Base-by-base conservation (phyloP, 139 green algal species). In the Haematococcus sp. region DNA sequence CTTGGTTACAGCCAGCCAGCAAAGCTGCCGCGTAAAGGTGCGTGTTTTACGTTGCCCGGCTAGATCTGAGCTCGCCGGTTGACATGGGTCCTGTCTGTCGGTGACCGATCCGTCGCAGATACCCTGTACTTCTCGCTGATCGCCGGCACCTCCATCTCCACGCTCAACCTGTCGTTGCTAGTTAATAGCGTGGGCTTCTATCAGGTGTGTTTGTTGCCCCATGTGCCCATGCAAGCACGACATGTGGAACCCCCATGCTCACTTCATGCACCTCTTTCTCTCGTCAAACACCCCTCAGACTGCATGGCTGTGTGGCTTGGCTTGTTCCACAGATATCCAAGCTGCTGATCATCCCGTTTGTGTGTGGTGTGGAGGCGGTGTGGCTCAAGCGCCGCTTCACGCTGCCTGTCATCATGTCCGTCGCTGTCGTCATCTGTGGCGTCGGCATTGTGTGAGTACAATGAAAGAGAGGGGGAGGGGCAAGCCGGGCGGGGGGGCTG, bases 321-420 rank as follows among this genome's bases (percentile, higher is more conserved):
- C 32, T 25, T 28, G 9, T 15, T 44, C 3, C 13, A 20, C 82
- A 94, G 91, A 91, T 97, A n/a, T 89, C 93, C 63, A 98, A 98
- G 87, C 88, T 98, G 40, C 83, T 95, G 35, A 98, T 98, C 81
- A 97, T 98, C 71, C 93, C 93, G 2, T 97, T 94, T 56, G 89
- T 94, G 7, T 95, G 91, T 73, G 20, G 96, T 4, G 78, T 97
- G 70, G 94, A 98, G 82, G 59, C 74, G 16, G 72, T 93, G n/a
- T 96, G 84, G 80, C 76, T 96, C 60, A 78, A 87, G 23, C 81
- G 84, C 15, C 73, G 63, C 15, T 92, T 95, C 72, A 90, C 88
- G 0, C 32, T 71, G 0, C 66, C 76, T 3, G 79, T 87, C 13
- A 69, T 92, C 11, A 56, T 72, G 0, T 86, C 81, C 16, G 91